These are phyloP conservation scores for Clonostachys sp. DNA, from an alignment of 2,329 filamentous ascomycete species.

Conservation along the genomic window DNA sequence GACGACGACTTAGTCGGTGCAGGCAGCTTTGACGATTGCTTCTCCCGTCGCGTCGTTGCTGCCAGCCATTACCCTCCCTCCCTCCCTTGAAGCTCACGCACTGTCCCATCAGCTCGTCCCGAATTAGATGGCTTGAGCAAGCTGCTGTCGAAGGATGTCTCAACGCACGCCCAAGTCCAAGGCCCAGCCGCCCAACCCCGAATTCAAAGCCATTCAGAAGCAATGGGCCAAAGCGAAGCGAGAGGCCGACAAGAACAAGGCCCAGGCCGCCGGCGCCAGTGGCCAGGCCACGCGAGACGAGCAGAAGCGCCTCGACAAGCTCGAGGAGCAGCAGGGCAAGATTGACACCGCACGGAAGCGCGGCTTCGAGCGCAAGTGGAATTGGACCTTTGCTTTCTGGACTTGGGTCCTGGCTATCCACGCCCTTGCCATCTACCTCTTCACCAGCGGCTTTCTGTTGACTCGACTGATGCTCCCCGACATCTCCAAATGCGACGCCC, in stretches of 20 bases:
- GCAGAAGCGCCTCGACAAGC: conserved; percentile 24
- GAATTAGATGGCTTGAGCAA: not conserved
- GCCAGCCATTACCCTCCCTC: no score
- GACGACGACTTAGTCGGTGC: no score
- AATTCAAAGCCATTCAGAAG: not conserved
- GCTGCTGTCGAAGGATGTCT: conserved; percentile 1
- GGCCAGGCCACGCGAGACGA: conserved; percentile 12
- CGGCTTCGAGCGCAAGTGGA: conserved; percentile 47
- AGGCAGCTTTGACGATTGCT: no score
- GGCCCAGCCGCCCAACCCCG: not conserved
- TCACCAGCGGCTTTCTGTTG: conserved; percentile 91
- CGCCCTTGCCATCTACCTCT: conserved; percentile 78
- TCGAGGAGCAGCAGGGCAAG: conserved; percentile 37
- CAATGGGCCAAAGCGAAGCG: not conserved
- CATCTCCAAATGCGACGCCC: conserved; percentile 63
- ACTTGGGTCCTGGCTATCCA: conserved; percentile 70
- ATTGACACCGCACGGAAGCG: conserved; percentile 43
- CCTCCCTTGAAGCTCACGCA: no score
- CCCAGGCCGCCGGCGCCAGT: not conserved
- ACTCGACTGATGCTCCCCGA: conserved; percentile 78
- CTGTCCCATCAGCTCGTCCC: no score
- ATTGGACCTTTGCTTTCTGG: conserved; percentile 64
- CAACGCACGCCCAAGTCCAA: conserved; percentile 3
- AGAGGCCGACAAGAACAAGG: not conserved
- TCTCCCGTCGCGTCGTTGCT: no score